These are phyloP conservation scores for Aspergillus ochraceoroseus DNA, from an alignment of 2,329 filamentous ascomycete genomes.

Conservation along the genomic window DNA sequence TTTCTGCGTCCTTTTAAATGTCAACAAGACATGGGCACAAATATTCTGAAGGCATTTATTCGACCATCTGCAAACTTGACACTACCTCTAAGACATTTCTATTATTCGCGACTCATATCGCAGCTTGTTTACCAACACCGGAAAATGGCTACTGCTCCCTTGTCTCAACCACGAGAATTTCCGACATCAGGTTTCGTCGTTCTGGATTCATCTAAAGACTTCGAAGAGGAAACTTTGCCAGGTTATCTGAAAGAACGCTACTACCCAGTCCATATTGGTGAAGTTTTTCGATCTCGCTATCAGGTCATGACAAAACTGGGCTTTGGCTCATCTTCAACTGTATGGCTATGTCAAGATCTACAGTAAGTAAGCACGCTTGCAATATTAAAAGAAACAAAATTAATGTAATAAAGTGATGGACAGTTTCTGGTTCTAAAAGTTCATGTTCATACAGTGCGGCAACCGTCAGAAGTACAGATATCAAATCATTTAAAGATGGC, in stretches of 20 bases:
- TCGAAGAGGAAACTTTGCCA: constrained; percentile 16
- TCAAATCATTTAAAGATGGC: constrained; percentile 24
- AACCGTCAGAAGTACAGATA: constrained; percentile 24
- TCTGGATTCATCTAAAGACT: constrained; percentile 6
- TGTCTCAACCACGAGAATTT: constrained; percentile 13
- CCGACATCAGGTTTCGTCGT: constrained; percentile 14
- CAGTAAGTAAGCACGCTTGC: constrained; percentile 6
- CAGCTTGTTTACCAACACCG: too few species aligned
- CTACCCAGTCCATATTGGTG: constrained; percentile 16
- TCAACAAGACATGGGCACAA: too few species aligned
- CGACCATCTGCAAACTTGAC: too few species aligned
- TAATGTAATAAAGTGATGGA: constrained; percentile 12
- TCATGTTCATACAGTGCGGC: constrained; percentile 13
- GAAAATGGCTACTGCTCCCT: too few species aligned
- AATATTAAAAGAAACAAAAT: neutral
- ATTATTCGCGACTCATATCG: too few species aligned
- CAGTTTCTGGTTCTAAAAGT: constrained; percentile 19
- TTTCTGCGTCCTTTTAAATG: too few species aligned
- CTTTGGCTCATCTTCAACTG: constrained; percentile 23
- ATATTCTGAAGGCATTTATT: too few species aligned
- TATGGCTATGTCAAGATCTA: constrained; percentile 23
- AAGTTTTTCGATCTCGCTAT: constrained; percentile 18
- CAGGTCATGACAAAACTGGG: constrained; percentile 24
- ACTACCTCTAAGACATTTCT: too few species aligned
- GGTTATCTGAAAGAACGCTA: constrained; percentile 13